Base-by-base conservation (phyloP, 192 early-diverging fungal species). In the Gryganskiella cystojenkinii region DNA sequence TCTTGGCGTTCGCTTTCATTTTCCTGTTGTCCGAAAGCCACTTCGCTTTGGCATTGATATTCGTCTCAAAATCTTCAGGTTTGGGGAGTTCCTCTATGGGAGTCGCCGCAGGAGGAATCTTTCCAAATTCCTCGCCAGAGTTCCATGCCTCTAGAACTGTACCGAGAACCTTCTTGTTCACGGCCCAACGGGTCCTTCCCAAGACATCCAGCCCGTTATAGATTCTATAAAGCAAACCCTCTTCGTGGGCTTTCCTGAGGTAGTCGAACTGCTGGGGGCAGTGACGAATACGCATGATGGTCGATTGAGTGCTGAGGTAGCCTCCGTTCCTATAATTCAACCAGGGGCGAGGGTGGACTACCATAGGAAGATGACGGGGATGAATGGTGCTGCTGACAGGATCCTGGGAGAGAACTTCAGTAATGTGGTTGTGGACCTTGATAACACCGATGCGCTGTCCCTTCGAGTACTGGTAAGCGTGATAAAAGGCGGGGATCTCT, bases 331-430 rank as follows among this genome's bases (percentile, higher is more conserved):
- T 91, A 67, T 84, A 92, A 1, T 91, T 89, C 40, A 98, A 71
- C 97, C 97, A 99, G 10, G 95, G 95, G 0, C 90, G 90, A 55
- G 97, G 97, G 30, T 88, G 90, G 13, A 99, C 91, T 25, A 99
- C 69, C 97, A 99, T 99, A 25, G 97, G 97, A 22, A 99, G 81
- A n/a, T 92, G 80, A 31, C 91, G 89, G 1, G 95, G 92, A 44
- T 88, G 87, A 15, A 95, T 73, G 11, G 83, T 82, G 22, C 83
- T 84, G 13, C 83, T 79, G 20, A 92, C 67, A 17, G 87, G 83
- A 37, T 90, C 86, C 22, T 59, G 71, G 28, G 87, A 78, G 20
- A 97, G 80, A 52, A 93, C 73, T 57, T 95, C 89, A 5, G 89
- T 82, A 46, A 97, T 86, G 13, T 80, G 78, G 54, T 78, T 84